Evolutionary conservation across 306 rosid species (phyloP), one percentile per base, ranked within the genome.

Genomic region (Canavalia gladiata): DNA sequence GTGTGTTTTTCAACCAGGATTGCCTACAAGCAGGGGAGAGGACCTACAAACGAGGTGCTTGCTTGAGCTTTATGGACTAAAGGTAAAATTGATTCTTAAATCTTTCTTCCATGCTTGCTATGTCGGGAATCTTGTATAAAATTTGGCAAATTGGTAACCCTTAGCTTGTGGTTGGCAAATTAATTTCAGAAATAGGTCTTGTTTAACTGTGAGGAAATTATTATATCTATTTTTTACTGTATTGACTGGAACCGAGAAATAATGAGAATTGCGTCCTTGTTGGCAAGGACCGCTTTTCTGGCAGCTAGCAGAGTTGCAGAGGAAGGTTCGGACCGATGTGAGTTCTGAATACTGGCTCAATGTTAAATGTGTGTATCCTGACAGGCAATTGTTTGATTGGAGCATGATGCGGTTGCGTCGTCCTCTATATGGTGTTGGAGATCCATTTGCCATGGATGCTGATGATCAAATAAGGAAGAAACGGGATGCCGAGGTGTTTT

Each of bases 401-500:
- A 94, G 99, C 65, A 89, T 87, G 94, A 93, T 91, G 97, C 87
- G 99, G 42, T 68, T 93, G 87, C 94, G 58, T 35, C 96, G 90
- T 74, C 98, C 94, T 8, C 83, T 84, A 7, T 95, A 93, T 85
- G 97, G 99, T 66, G 93, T 93, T 78, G 99, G 98, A 78, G 97
- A 95, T 95, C 94, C 97, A 77, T 95, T 95, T 90, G 82, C 94
- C 79, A 82, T 88, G 89, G 95, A 95, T 75, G 93, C 94, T 12
- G 97, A 93, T 72, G 98, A 95, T 85, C 96, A 91, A 78, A 77
- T 90, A 84, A 91, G 99, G 83, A 93, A 90, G 90, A 95, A 95
- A 81, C 89, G 98, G 74, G 98, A 95, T 81, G 90, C 97, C 59
- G 97, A 95, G 99, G 99, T 95, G 72, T 68, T 81, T 78, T 68